phyloP scores from a whole-genome alignment of 2,329 filamentous ascomycete genomes.

The Aspergillus ibericus region DNA sequence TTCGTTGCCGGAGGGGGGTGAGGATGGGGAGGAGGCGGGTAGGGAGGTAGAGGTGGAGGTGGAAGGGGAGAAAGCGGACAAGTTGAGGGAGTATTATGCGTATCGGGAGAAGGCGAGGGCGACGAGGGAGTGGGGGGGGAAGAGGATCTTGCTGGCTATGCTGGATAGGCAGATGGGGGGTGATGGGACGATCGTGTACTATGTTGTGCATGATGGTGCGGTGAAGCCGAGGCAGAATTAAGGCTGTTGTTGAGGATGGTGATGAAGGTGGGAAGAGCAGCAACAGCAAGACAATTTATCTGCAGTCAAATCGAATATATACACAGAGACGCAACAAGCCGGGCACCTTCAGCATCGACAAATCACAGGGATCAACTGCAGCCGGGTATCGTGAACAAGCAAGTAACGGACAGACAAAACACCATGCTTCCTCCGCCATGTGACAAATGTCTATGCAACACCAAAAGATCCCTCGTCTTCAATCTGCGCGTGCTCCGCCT shows the following conservation, averaged over 20 bases:
- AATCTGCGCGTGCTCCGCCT: constrained; percentile 41
- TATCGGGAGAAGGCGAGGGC: constrained; percentile 24
- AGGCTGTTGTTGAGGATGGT: background rate
- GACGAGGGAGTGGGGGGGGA: constrained; percentile 47
- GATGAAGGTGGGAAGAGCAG: no score
- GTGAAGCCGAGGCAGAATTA: constrained; percentile 66
- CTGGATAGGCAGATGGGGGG: constrained; percentile 50
- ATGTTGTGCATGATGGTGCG: constrained; percentile 63
- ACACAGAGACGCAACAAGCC: constrained; percentile 2
- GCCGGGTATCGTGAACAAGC: constrained; percentile 33
- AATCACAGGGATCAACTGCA: constrained; percentile 19
- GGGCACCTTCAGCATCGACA: constrained; percentile 2
- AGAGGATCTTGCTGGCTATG: constrained; percentile 59
- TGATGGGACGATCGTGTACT: constrained; percentile 66
- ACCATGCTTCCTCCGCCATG: background rate
- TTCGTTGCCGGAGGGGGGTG: constrained; percentile 39
- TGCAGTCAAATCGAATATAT: constrained; percentile 8
- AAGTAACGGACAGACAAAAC: constrained; percentile 10
- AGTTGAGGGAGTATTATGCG: constrained; percentile 34
- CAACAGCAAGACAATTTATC: background rate
- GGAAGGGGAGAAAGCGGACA: constrained; percentile 20
- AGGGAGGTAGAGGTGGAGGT: constrained; percentile 16
- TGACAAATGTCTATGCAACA: constrained; percentile 16
- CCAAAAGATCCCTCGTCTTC: constrained; percentile 23
- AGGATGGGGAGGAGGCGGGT: constrained; percentile 3